These are phyloP conservation scores for Ambrosiella xylebori DNA, from an alignment of 2,329 filamentous ascomycete genomes.

Conservation along the genomic window DNA sequence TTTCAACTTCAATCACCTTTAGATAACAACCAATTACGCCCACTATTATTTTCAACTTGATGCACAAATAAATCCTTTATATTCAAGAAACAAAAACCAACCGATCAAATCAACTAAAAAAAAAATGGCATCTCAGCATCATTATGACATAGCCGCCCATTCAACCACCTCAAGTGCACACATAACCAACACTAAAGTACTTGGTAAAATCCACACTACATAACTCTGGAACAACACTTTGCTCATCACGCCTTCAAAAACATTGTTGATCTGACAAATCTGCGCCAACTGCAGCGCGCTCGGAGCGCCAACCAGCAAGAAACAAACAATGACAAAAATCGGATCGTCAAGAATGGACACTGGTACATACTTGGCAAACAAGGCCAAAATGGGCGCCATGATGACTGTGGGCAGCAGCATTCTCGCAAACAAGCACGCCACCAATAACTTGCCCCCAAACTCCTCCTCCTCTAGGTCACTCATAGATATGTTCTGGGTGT, in stretches of 20 bases:
- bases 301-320: conserved; percentile 84
- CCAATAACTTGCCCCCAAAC: conserved; percentile 58
- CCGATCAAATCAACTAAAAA: too few species aligned
- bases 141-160: conserved; percentile 40
- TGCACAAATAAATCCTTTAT: too few species aligned
- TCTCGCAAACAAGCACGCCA: conserved; percentile 70
- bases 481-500: conserved; percentile 55
- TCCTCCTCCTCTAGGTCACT: conserved; percentile 51
- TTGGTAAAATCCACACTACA: conserved; percentile 87
- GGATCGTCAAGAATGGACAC: conserved; percentile 92
- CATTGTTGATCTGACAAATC: conserved; percentile 95
- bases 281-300: conserved; percentile 88
- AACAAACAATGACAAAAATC: conserved; percentile 96
- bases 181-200: conserved; percentile 79
- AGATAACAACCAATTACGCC: too few species aligned
- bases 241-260: conserved; percentile 90
- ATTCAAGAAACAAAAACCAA: too few species aligned
- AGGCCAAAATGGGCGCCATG: conserved; percentile 77
- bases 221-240: conserved; percentile 79
- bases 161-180: conserved; percentile 81
- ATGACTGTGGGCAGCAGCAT: conserved; percentile 85
- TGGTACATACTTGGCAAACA: conserved; percentile 78
- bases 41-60: too few species aligned
- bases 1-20: too few species aligned
- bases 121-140: too few species aligned